Percentiles rank a stretch among this genome's conserved stretches.
Conservation (phyloP, 257 asterid genomes). For the Scutellaria barbata region DNA sequence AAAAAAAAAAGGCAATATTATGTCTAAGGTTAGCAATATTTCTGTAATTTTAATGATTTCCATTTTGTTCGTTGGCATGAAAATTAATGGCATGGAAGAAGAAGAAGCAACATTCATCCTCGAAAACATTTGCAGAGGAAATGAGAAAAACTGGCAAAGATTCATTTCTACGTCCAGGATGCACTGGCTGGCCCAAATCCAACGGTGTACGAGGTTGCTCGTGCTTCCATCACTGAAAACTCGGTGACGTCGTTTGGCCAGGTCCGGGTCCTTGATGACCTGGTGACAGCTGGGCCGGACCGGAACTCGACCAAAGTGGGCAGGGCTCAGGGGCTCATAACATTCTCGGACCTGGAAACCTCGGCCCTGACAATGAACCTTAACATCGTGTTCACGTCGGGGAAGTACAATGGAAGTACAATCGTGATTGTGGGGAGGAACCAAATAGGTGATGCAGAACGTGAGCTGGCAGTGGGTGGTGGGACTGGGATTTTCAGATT, state of each 20-base stretch:
- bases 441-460: neutral
- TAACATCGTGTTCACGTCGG: conserved; percentile 44
- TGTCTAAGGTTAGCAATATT: neutral
- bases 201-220: conserved; percentile 47
- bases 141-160: neutral
- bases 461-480: conserved; percentile 46
- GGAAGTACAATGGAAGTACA: conserved; percentile 42
- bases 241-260: conserved; percentile 42
- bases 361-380: conserved; percentile 39
- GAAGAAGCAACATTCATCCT: neutral
- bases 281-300: conserved; percentile 41
- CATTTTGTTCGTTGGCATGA: neutral
- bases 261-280: conserved; percentile 43
- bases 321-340: conserved; percentile 37
- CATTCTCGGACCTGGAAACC: conserved; percentile 30
- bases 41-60: neutral
- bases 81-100: neutral
- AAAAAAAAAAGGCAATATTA: no score
- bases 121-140: neutral
- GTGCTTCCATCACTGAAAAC: conserved; percentile 37
- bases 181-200: conserved; percentile 25
- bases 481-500: conserved; percentile 48
- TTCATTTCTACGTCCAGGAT: conserved; percentile 43
- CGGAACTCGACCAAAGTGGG: conserved; percentile 40
- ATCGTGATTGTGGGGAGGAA: conserved; percentile 45